Evolutionary conservation across 306 rosid genomes (phyloP).

Genomic region (Crataegus laevigata): DNA sequence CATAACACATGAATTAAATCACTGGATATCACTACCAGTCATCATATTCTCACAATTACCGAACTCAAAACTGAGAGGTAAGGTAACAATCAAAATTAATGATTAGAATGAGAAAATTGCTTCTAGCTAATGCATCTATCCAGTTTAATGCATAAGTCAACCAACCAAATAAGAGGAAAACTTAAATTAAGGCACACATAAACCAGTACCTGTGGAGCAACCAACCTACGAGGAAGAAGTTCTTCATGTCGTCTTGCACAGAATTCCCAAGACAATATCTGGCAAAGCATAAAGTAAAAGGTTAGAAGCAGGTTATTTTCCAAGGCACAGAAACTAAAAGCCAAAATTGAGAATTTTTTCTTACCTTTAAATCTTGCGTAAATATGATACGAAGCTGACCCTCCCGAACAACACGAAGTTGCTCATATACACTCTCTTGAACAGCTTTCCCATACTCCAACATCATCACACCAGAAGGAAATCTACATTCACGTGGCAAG

Average conservation of each 20-base stretch:
- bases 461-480: slow-evolving; percentile 74
- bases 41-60: not conserved
- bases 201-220: slow-evolving; percentile 84
- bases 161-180: not conserved
- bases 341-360: not conserved
- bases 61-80: not conserved
- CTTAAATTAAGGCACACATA: not conserved
- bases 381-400: slow-evolving; percentile 91
- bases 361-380: slow-evolving; percentile 82
- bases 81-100: not conserved
- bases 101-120: not conserved
- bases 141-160: not conserved
- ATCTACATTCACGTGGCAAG: slow-evolving; percentile 71
- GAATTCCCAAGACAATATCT: slow-evolving; percentile 93
- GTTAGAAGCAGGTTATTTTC: slow-evolving; percentile 5
- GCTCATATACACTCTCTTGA: slow-evolving; percentile 94
- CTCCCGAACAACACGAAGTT: slow-evolving; percentile 95
- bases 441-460: slow-evolving; percentile 89
- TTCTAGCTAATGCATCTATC: not conserved
- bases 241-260: slow-evolving; percentile 96
- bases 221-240: slow-evolving; percentile 90
- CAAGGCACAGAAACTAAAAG: slow-evolving; percentile 5
- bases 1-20: not conserved
- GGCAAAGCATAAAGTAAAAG: not conserved
- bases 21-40: not conserved